These are phyloP conservation scores for Camillea tinctor DNA, from an alignment of 2,329 filamentous ascomycete genomes.

Conservation along the genomic window DNA sequence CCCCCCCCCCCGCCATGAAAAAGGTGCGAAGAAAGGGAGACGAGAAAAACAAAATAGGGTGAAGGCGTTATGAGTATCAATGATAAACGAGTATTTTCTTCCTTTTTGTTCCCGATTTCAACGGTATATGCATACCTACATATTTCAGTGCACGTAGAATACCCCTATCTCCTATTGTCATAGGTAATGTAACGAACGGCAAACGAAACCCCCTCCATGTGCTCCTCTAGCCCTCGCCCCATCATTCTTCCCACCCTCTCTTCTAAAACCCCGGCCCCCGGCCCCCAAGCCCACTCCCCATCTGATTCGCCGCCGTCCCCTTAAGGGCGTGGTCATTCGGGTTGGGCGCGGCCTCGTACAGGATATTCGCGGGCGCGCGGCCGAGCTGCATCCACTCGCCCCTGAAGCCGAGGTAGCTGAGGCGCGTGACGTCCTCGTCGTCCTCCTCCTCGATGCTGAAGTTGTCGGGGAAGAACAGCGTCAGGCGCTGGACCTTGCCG, in stretches of 20 bases:
- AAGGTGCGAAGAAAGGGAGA: slow-evolving; percentile 6
- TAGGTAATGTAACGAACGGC: background rate
- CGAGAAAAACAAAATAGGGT: background rate
- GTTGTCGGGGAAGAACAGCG: slow-evolving; percentile 90
- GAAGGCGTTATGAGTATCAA: background rate
- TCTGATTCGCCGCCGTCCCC: slow-evolving; percentile 52
- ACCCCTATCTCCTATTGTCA: no score
- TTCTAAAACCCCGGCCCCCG: slow-evolving; percentile 34
- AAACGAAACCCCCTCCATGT: background rate
- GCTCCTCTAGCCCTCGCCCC: background rate
- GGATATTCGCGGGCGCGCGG: slow-evolving; percentile 76
- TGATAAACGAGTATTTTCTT: background rate
- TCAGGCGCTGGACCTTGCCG: slow-evolving; percentile 77
- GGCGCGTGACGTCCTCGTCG: slow-evolving; percentile 74
- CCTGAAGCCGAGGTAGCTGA: slow-evolving; percentile 88
- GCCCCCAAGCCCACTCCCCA: slow-evolving; percentile 54
- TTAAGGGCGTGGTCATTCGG: slow-evolving; percentile 78
- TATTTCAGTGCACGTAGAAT: background rate
- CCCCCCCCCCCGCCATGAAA: no score
- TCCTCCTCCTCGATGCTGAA: slow-evolving; percentile 61
- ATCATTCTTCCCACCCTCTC: background rate
- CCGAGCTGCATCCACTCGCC: slow-evolving; percentile 90
- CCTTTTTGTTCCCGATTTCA: background rate
- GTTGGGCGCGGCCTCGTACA: slow-evolving; percentile 94
- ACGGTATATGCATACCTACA: background rate